Conservation (phyloP, 2,329 filamentous ascomycete genomes). For the Aspergillus viridinutans region DNA sequence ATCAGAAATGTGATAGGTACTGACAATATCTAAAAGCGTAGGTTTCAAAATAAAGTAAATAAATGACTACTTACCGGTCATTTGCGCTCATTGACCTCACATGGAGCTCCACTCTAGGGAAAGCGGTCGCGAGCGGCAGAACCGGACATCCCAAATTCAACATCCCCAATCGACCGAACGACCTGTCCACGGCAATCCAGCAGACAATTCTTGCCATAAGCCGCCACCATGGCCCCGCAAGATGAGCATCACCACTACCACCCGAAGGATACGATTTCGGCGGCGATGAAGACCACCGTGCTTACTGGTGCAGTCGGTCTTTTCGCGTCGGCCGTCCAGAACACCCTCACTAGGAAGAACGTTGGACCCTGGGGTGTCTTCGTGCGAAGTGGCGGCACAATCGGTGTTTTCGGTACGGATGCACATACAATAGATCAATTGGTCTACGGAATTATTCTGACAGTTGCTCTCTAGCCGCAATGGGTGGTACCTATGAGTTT, state of each 20-base stretch:
- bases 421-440: background rate
- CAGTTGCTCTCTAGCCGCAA: constrained; percentile 52
- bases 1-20: background rate
- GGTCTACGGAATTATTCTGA: constrained; percentile 5
- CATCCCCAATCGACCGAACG: constrained; percentile 15
- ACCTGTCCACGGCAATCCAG: constrained; percentile 24
- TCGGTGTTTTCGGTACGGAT: constrained; percentile 61
- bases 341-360: constrained; percentile 79
- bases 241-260: constrained; percentile 56
- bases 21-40: background rate
- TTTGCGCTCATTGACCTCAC: constrained; percentile 6
- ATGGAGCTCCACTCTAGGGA: constrained; percentile 15
- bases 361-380: constrained; percentile 77
- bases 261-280: constrained; percentile 69
- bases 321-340: constrained; percentile 74
- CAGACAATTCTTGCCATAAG: constrained; percentile 14
- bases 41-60: background rate
- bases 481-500: constrained; percentile 75
- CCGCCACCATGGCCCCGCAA: constrained; percentile 47
- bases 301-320: constrained; percentile 65
- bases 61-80: background rate
- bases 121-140: constrained; percentile 26
- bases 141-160: constrained; percentile 25
- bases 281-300: constrained; percentile 60
- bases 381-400: constrained; percentile 70